Percentiles rank a stretch among this genome's conserved stretches.
Evolutionary conservation across 768 basidiomycete species (phyloP).

Genomic region (Mrakia blollopis): DNA sequence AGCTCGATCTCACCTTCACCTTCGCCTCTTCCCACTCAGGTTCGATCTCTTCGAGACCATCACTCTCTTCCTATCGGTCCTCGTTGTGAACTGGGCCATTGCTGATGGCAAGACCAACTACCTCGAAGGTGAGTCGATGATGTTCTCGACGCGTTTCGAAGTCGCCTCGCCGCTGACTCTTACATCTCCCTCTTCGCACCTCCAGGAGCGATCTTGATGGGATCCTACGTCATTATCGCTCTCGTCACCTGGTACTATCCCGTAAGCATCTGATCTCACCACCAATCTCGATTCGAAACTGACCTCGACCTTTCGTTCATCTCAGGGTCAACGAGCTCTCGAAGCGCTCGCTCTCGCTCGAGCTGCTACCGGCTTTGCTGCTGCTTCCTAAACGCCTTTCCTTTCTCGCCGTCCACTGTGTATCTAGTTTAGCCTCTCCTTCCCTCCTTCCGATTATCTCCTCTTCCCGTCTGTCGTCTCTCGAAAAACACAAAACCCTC

Average conservation of each 20-base stretch:
- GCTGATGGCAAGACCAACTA: slow-evolving; percentile 41
- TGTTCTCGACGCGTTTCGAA: no score
- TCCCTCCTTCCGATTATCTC: neutral
- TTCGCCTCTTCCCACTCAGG: neutral
- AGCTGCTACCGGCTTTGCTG: neutral
- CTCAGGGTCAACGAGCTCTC: neutral
- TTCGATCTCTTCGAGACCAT: slow-evolving; percentile 42
- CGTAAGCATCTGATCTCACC: neutral
- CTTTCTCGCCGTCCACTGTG: neutral
- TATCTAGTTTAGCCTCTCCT: neutral
- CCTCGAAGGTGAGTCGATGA: slow-evolving; percentile 35
- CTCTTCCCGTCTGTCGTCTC: neutral
- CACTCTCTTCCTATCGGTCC: slow-evolving; percentile 40
- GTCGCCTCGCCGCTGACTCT: no score
- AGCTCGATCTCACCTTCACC: neutral
- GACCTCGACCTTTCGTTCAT: neutral
- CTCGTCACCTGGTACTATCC: slow-evolving; percentile 26
- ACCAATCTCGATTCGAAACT: neutral
- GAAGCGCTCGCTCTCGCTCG: neutral
- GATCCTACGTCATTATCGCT: slow-evolving; percentile 35
- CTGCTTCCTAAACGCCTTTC: neutral
- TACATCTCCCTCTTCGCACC: no score
- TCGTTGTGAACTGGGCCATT: slow-evolving; percentile 43
- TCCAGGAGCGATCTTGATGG: slow-evolving; percentile 39
- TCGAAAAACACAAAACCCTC: neutral